These are phyloP conservation scores for Bolboschoenoplectus hybrid DNA, from an alignment of 202 grass and related monocot genomes.

Conservation along the genomic window DNA sequence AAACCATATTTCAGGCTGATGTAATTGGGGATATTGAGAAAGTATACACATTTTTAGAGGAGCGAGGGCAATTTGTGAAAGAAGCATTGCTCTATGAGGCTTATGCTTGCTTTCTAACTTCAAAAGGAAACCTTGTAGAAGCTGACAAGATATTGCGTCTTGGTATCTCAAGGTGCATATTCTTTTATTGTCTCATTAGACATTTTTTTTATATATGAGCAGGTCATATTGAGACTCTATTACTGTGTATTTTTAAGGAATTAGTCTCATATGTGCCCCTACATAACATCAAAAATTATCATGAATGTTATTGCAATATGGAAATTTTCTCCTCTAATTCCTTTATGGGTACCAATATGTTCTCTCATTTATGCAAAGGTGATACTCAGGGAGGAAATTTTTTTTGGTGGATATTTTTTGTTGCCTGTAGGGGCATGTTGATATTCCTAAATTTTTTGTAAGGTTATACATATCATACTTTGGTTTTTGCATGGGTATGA, in stretches of 20 bases:
- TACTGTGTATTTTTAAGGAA: constrained; percentile 8
- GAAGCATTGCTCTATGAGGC: constrained; percentile 85
- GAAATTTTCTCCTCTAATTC: not conserved
- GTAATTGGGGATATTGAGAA: constrained; percentile 51
- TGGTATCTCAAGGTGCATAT: constrained; percentile 71
- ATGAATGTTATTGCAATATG: not conserved
- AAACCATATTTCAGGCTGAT: constrained; percentile 58
- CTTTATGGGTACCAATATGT: not conserved
- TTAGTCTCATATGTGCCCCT: not conserved
- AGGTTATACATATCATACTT: constrained; percentile 6
- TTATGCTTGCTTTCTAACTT: constrained; percentile 61
- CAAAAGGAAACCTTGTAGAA: constrained; percentile 53
- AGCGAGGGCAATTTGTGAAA: constrained; percentile 62
- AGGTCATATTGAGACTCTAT: constrained; percentile 20
- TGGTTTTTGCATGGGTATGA: not conserved
- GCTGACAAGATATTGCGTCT: constrained; percentile 60
- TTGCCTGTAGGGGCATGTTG: not conserved
- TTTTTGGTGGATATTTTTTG: not conserved
- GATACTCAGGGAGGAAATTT: not conserved
- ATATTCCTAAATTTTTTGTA: constrained; percentile 14
- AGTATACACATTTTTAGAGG: constrained; percentile 61
- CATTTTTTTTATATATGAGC: constrained; percentile 28
- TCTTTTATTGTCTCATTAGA: constrained; percentile 18
- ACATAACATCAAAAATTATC: not conserved
- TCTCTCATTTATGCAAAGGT: constrained; percentile 5